Evolutionary conservation across 768 basidiomycete species (phyloP).

Genomic region (Gymnopilus junonius): DNA sequence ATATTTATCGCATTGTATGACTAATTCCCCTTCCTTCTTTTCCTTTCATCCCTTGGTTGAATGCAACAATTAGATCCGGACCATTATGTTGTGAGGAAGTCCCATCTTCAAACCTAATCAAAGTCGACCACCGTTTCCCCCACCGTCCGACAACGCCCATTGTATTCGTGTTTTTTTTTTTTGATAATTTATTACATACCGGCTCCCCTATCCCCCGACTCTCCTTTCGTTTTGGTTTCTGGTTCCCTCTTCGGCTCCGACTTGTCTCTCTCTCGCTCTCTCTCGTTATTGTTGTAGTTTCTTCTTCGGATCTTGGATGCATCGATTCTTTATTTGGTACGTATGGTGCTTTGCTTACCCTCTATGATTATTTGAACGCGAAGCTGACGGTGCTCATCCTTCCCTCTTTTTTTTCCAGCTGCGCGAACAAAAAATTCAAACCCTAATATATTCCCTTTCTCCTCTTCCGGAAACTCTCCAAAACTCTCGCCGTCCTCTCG

Average conservation of each 20-base stretch:
- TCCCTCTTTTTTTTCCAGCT: background rate
- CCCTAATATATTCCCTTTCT: background rate
- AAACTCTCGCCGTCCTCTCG: background rate
- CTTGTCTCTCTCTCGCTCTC: no score
- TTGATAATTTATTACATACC: background rate
- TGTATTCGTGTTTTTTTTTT: background rate
- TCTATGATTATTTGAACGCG: background rate
- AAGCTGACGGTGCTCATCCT: background rate
- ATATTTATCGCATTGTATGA: background rate
- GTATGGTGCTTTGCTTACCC: background rate
- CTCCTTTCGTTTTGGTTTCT: background rate
- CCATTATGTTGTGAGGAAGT: constrained; percentile 14
- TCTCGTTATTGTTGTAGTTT: background rate
- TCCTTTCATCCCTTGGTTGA: background rate
- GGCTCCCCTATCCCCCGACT: background rate
- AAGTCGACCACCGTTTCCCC: background rate
- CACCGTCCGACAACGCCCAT: background rate
- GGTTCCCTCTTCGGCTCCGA: background rate
- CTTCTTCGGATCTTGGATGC: background rate
- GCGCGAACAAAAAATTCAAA: background rate
- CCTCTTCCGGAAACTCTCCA: background rate
- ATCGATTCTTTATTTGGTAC: background rate
- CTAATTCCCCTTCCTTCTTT: background rate
- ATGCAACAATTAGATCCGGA: constrained; percentile 14
- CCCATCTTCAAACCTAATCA: background rate